Base-by-base conservation (phyloP, 768 basidiomycete species). In the Rhizopogon sp. region DNA sequence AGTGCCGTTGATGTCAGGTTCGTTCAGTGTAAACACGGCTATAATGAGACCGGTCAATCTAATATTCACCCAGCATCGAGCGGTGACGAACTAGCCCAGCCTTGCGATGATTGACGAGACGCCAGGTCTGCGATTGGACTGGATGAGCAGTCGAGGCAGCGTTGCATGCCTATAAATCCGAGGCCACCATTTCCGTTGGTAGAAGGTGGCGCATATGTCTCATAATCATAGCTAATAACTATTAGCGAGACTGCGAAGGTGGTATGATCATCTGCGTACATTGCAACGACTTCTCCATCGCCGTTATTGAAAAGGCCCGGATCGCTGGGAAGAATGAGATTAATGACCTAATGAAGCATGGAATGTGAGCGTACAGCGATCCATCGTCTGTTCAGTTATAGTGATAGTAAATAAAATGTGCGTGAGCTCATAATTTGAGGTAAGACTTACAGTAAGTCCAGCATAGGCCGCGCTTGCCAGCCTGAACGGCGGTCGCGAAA, bases 151-250 rank as follows among this genome's bases (percentile, higher is more conserved):
- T 74, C 71, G 5, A 62, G 47, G 53, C 71, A 74, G 8, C 68
- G 71, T 52, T 74, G 74, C 72, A 66, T 75, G 10, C 72, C 72
- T 5, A 74, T 71, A 58, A 75, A 74, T 5, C 62, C 64, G 10
- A 74, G 68, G 7, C 74, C 72, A 2, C 72, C 72, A 5, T 58
- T 60, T 1, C 72, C 73, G 42, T 72, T 72, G 11, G 64, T 65
- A 33, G 72, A 73, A 5, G 66, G 60, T 5, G 72, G 72, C 8
- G 56, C 37, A 40, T 64, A 69, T 14, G 73, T 74, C 53, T 74
- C 72, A 39, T 65, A 74, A 56, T 74, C 72, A 50, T 75, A 74
- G 43, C 72, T 74, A 33, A 25, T 2, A 29, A 44, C 39, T 1
- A n/a, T 49, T 9, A 13, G 39, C 44, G 28, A 58, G 17, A 11